Evolutionary conservation across 768 basidiomycete species (phyloP), one percentile per base, ranked within the genome.

Genomic region (Suillus clintonianus): DNA sequence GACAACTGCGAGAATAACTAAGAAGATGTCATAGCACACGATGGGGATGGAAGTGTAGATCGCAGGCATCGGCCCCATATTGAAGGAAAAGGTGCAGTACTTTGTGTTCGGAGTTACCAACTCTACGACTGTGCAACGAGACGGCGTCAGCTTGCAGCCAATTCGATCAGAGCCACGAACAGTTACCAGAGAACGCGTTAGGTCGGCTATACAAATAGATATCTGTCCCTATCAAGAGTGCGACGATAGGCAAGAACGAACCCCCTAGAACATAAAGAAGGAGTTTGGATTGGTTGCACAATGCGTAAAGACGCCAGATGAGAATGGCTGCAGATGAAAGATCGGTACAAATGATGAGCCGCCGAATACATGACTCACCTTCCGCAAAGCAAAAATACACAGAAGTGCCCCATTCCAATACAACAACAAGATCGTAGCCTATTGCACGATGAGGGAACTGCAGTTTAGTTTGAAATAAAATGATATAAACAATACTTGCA

Each of bases 331-430:
- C 37, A 13, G 24, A 39, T 39, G 24, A 2, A 11, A 39, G 17
- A 19, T 56, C 15, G 9, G 15, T 34, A 39, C 5, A 9, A 15
- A 39, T 4, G 7, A 56, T 24, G 5, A 39, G 15, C 24, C 39
- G 9, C 8, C 9, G 4, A 7, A 17, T 17, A 5, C 22, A 39
- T 39, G 3, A 9, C 54, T 56, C 19, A 22, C 55, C 55, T 56
- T 56, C 37, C 5, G 55, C 55, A 24, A 56, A 56, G 37, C 55
- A 56, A 39, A 56, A 39, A 39, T 56, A 56, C 8, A 37, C 54
- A 34, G 54, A 56, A 0, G 14, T 5, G 4, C 15, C 55, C 55
- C 55, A 56, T 24, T 56, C 15, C 9, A 56, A 24, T 3, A 39
- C 24, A 24, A 56, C 54, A 24, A 37, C 14, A 37, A 56, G 8